Conservation (phyloP, 805 yeast species). For the Saturnispora diversa region DNA sequence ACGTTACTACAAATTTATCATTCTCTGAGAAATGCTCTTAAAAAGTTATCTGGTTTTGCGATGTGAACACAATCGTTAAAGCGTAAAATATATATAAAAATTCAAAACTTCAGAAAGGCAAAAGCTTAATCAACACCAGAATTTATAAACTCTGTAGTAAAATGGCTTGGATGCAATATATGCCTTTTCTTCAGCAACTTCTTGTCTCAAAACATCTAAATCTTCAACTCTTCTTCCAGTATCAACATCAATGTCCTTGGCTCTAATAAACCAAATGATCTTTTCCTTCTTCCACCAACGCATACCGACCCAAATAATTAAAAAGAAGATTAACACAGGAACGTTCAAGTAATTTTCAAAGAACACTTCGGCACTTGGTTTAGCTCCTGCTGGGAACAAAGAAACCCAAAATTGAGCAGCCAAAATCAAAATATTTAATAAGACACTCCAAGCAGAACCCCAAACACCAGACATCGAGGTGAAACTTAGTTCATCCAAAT, state of each 20-base stretch:
- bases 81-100: no score
- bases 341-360: conserved; percentile 59
- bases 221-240: conserved; percentile 58
- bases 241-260: conserved; percentile 49
- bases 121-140: conserved; percentile 48
- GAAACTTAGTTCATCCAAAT: conserved; percentile 59
- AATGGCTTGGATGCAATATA: conserved; percentile 38
- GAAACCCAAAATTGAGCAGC: conserved; percentile 81
- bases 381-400: conserved; percentile 57
- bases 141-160: conserved; percentile 43
- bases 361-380: conserved; percentile 48
- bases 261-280: conserved; percentile 37
- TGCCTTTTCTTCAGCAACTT: conserved; percentile 50
- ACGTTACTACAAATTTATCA: no score
- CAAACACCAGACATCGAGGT: conserved; percentile 57
- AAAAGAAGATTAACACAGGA: conserved; percentile 53
- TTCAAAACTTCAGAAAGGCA: background rate
- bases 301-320: conserved; percentile 35
- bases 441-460: conserved; percentile 61
- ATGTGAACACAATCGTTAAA: no score
- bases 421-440: conserved; percentile 51
- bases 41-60: no score
- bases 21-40: no score
- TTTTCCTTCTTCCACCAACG: conserved; percentile 34
- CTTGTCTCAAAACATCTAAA: conserved; percentile 47